These are phyloP conservation scores for Sporothrix protearum DNA, from an alignment of 2,329 filamentous ascomycete species.

Conservation along the genomic window DNA sequence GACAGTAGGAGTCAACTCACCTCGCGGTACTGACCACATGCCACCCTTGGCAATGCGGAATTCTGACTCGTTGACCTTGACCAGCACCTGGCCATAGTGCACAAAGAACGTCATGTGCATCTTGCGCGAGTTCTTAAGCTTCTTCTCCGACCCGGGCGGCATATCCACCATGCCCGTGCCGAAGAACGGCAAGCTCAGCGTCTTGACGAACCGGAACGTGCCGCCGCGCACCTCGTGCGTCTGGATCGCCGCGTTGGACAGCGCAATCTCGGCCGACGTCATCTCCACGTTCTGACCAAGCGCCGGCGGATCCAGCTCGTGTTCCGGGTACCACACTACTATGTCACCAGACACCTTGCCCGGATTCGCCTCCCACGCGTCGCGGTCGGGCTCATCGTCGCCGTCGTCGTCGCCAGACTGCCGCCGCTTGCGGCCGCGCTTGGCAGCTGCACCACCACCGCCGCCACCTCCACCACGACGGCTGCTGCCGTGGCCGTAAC, in stretches of 20 bases:
- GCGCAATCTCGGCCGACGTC: constrained; percentile 54
- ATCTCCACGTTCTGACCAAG: constrained; percentile 55
- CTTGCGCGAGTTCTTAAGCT: constrained; percentile 84
- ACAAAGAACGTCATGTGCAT: constrained; percentile 99
- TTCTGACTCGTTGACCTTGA: constrained; percentile 68
- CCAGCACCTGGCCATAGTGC: constrained; percentile 73
- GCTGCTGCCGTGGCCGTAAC: constrained; percentile 32
- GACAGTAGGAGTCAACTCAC: constrained; percentile 50
- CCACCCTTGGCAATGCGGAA: constrained; percentile 86
- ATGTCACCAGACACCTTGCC: constrained; percentile 63
- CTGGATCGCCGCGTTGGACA: constrained; percentile 54
- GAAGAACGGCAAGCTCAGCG: constrained; percentile 79
- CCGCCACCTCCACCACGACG: background rate
- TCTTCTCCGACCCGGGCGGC: constrained; percentile 77
- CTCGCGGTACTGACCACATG: constrained; percentile 91
- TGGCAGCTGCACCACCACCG: constrained; percentile 31
- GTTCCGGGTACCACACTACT: constrained; percentile 59
- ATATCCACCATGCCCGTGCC: constrained; percentile 87
- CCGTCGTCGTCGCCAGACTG: constrained; percentile 36
- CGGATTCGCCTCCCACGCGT: constrained; percentile 68
- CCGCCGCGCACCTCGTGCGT: constrained; percentile 59
- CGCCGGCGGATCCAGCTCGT: constrained; percentile 51
- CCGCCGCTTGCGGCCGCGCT: constrained; percentile 19
- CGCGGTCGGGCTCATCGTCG: constrained; percentile 47
- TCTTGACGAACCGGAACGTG: constrained; percentile 84